Base-by-base conservation (phyloP, 1,139 yeast genomes). In the Hemisphaericaspora xylanilytica region DNA sequence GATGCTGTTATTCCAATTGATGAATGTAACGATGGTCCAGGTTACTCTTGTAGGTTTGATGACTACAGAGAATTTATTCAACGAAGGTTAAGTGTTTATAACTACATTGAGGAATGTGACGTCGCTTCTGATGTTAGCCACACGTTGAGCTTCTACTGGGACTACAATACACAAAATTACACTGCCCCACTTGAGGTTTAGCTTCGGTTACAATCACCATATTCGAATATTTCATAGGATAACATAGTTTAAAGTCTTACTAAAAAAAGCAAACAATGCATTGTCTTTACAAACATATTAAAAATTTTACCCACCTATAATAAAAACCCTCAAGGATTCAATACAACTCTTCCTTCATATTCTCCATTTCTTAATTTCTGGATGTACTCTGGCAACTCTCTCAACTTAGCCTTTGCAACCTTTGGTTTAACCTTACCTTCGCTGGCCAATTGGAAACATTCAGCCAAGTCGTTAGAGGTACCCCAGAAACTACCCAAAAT, bases 1-100 rank as follows among this genome's bases (percentile, higher is more conserved):
- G 81, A 76, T 43, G 78, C 82, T 1, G 81, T 78, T 3, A 56
- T 72, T 24, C 83, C 84, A 1, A 55, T 78, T 29, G 67, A 68
- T n/a, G 55, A 53, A 13, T 45, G 46, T 34, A 21, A 32, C 11
- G 21, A 47, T 30, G 68, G 68, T 1, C 69, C 68, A 2, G 67
- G 69, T 3, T 64, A 62, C 44, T 56, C 66, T 3, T 63, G 69
- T 41, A 46, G 52, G 39, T 46, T 63, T 31, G 37, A 43, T 7
- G 56, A 58, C 31, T 80, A 60, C 44, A 59, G 56, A 42, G 45
- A 50, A 1, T 63, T 64, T 37, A 57, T 69, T 21, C 52, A 60
- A 14, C 47, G 52, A 6, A 63, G 68, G 50, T 48, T 68, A 34
- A 52, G 50, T 5, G 63, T 54, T n/a, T 50, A 52, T 36, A 50